Base-by-base conservation (phyloP, 2,329 filamentous ascomycete genomes). In the Tolypocladium endophyticum region DNA sequence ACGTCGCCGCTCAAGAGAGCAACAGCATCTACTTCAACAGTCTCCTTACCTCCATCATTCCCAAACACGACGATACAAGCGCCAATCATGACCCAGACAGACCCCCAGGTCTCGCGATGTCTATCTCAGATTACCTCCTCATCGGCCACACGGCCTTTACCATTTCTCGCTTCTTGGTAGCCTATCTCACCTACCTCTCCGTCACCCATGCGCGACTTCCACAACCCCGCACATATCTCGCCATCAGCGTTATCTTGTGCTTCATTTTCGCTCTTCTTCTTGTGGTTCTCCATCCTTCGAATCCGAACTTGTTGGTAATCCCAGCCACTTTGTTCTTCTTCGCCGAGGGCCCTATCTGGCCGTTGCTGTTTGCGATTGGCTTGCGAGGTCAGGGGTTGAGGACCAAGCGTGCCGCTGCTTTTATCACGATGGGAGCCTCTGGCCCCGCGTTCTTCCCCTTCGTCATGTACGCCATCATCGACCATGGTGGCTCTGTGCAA, bases 281-380 rank as follows among this genome's bases (percentile, higher is more conserved):
- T 4, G 77, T 81, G 38, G 72, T 79, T 2, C 62, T 85, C 12
- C 71, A 70, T 3, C 75, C 75, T 4, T 58, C 64, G 1, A 74
- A 82, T 60, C 74, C 80, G 0, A 79, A 84, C 63, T 64, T 81
- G 0, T 70, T 85, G 30, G 74, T 77, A 30, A 77, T 84, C n/a
- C 86, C 90, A 64, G 75, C 89, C 2, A 78, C 87, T 45, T 66
- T 92, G 35, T 88, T 89, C 63, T 87, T 90, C 64, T 90, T 95
- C 72, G 90, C 89, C 68, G 90, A 93, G 71, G 89, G 87, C 0
- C 90, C 91, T 57, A 84, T 90, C 65, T 96, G 90, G 79, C 91
- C 92, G 0, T 85, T 92, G 1, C 86, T 94, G 61, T 91, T 92
- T 65, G 86, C 89, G 4, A 81, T 94, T 16, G 89, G 88, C 3